Evolutionary conservation across 768 basidiomycete species (phyloP).

Genomic region (Rossbeevera mucosa): DNA sequence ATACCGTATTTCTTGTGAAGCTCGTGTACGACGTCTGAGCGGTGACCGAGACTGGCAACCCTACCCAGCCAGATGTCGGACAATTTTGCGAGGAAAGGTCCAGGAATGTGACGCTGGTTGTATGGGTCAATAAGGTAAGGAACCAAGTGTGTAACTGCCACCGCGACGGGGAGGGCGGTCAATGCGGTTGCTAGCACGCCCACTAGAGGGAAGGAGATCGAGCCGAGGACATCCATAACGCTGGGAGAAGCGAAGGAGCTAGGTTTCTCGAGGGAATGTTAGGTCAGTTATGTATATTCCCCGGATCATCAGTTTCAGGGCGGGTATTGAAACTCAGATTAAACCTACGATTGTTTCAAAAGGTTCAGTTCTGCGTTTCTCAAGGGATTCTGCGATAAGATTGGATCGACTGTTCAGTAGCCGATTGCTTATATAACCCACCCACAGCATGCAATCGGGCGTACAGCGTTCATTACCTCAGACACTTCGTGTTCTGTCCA

Average conservation of each 20-base stretch:
- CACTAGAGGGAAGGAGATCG: slow-evolving; percentile 6
- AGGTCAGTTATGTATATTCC: neutral
- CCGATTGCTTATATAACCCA: too few species aligned
- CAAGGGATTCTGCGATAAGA: too few species aligned
- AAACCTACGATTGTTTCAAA: too few species aligned
- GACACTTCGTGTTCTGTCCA: too few species aligned
- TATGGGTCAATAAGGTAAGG: slow-evolving; percentile 56
- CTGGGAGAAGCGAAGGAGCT: slow-evolving; percentile 1
- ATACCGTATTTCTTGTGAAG: slow-evolving; percentile 72
- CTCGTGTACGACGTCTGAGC: slow-evolving; percentile 69
- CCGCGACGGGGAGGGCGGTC: slow-evolving; percentile 12
- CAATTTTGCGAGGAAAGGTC: slow-evolving; percentile 66
- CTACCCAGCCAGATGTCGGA: slow-evolving; percentile 71
- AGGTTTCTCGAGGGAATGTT: too few species aligned
- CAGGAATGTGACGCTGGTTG: slow-evolving; percentile 59
- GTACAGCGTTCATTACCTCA: slow-evolving; percentile 22
- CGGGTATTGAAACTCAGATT: too few species aligned
- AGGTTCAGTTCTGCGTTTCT: too few species aligned
- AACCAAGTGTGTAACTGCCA: slow-evolving; percentile 33
- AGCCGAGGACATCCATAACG: slow-evolving; percentile 15
- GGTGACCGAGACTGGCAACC: slow-evolving; percentile 61
- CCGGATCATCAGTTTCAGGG: too few species aligned
- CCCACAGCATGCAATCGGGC: too few species aligned
- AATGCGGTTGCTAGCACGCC: slow-evolving; percentile 3
- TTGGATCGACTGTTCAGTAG: too few species aligned